Conservation (phyloP, 208 protist species). For the Wallacemonas sp. region DNA sequence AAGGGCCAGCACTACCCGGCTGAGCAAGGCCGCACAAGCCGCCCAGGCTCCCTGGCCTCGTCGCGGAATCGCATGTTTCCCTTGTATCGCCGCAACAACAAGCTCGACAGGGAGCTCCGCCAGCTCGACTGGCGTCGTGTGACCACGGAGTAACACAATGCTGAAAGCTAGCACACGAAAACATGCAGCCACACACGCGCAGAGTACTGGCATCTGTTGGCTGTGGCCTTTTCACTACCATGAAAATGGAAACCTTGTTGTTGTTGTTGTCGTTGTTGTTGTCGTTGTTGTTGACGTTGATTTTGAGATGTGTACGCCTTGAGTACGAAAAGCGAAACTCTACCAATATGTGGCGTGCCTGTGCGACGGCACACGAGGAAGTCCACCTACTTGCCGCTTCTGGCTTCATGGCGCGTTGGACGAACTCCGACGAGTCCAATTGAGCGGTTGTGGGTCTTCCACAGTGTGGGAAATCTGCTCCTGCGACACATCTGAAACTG, state of each 20-base stretch:
- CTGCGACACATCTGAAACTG: too few relatives aligned
- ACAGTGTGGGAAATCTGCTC: too few relatives aligned
- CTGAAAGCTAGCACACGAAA: too few relatives aligned
- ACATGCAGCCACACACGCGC: not conserved
- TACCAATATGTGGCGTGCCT: too few relatives aligned
- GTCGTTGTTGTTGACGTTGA: not conserved
- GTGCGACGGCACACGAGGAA: too few relatives aligned
- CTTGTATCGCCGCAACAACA: conserved; percentile 64
- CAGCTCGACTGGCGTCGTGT: conserved; percentile 51
- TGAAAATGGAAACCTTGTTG: too few relatives aligned
- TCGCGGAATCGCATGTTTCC: conserved; percentile 79
- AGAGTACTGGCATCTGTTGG: too few relatives aligned
- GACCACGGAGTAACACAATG: conserved; percentile 77
- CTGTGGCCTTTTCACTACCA: too few relatives aligned
- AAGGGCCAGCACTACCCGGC: conserved; percentile 82
- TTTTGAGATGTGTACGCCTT: not conserved
- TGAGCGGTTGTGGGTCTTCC: too few relatives aligned
- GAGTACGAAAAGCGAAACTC: not conserved
- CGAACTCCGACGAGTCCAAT: too few relatives aligned
- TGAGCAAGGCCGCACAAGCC: conserved; percentile 73
- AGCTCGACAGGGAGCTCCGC: conserved; percentile 59
- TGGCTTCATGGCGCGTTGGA: too few relatives aligned
- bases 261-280: not conserved
- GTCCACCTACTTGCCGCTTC: too few relatives aligned
- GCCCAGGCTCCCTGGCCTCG: conserved; percentile 60